A percentile compares a stretch with the other conserved stretches of the same genome.
Conservation (phyloP, 202 grass and related monocot genomes). For the Saccharum hybrid region DNA sequence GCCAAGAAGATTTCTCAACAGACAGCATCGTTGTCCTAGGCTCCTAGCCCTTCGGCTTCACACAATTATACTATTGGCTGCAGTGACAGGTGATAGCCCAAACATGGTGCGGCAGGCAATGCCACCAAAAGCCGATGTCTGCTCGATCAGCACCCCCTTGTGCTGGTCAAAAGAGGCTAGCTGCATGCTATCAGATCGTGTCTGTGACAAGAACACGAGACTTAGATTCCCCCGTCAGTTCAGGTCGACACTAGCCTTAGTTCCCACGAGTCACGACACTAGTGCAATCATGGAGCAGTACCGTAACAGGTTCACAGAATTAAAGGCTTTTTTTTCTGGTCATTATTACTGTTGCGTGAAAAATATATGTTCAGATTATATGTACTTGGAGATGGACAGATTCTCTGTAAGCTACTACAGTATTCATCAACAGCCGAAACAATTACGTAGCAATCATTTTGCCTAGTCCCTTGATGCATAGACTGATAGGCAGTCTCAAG, state of each 20-base stretch:
- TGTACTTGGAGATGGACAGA: slow-evolving; percentile 22
- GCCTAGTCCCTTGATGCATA: background rate
- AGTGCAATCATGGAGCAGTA: slow-evolving; percentile 38
- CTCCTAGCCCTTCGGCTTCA: background rate
- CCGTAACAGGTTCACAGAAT: background rate
- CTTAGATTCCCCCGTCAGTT: background rate
- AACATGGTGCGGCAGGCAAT: background rate
- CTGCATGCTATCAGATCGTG: background rate
- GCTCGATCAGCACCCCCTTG: background rate
- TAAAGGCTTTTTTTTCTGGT: background rate
- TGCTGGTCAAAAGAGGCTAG: slow-evolving; percentile 29
- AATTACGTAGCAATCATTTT: background rate
- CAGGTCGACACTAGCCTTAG: slow-evolving; percentile 20
- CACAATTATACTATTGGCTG: slow-evolving; percentile 5
- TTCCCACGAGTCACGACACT: background rate
- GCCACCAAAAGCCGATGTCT: slow-evolving; percentile 28
- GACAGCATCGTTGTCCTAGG: background rate
- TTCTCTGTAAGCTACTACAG: background rate
- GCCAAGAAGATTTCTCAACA: background rate
- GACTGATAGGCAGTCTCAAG: background rate
- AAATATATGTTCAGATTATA: slow-evolving; percentile 10
- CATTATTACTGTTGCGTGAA: slow-evolving; percentile 31
- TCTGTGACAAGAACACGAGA: slow-evolving; percentile 42
- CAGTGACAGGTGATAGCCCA: slow-evolving; percentile 2
- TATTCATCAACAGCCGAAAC: too few relatives aligned